Evolutionary conservation across 768 basidiomycete genomes (phyloP).

Genomic region (Termitomyces sp.): DNA sequence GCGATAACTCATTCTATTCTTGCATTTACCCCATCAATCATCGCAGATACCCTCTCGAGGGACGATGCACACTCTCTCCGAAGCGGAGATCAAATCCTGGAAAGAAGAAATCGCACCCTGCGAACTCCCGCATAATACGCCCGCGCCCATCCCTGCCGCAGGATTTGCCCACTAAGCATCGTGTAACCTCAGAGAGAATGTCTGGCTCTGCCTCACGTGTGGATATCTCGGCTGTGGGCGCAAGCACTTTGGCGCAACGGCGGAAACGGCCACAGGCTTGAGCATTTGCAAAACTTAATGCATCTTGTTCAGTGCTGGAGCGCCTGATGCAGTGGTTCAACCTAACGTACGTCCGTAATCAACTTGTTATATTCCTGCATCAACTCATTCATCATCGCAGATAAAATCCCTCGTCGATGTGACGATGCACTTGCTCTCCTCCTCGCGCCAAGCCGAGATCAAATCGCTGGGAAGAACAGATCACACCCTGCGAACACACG

Average conservation of each 20-base stretch:
- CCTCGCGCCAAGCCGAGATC: constrained; percentile 89
- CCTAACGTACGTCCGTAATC: too few relatives aligned
- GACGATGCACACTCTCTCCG: constrained; percentile 78
- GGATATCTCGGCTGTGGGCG: constrained; percentile 89
- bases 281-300: constrained; percentile 64
- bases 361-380: too few relatives aligned
- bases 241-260: constrained; percentile 72
- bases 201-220: constrained; percentile 95
- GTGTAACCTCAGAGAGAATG: constrained; percentile 85
- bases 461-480: constrained; percentile 93
- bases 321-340: too few relatives aligned
- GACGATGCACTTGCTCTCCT: constrained; percentile 78
- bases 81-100: constrained; percentile 96
- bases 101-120: constrained; percentile 80
- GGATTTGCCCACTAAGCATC: constrained; percentile 76
- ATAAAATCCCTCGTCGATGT: constrained; percentile 54
- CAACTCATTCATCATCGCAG: constrained; percentile 18
- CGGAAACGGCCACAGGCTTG: constrained; percentile 87
- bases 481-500: constrained; percentile 79
- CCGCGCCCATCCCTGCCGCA: constrained; percentile 44
- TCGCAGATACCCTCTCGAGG: constrained; percentile 50
- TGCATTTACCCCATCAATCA: not conserved
- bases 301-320: constrained; percentile 80
- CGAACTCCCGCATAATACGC: constrained; percentile 53
- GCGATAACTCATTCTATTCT: constrained; percentile 14